Percentiles rank a stretch among this genome's conserved stretches.
Conservation (phyloP, 1,284 basidiomycete species). For the Inonotus obliquus region DNA sequence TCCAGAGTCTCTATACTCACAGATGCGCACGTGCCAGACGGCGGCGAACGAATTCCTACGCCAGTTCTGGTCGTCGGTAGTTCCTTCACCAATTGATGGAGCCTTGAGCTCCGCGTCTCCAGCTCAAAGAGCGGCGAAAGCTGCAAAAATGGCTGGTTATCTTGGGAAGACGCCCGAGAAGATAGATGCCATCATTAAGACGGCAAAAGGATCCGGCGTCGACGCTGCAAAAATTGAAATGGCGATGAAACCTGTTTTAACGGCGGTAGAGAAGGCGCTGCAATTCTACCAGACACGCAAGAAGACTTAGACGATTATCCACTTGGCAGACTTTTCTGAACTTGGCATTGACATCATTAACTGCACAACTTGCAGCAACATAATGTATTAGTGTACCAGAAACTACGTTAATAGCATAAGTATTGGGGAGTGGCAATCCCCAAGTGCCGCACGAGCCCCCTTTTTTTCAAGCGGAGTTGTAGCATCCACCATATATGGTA, state of each 20-base stretch:
- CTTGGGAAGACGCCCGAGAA: slow-evolving; percentile 77
- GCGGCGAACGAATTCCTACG: slow-evolving; percentile 94
- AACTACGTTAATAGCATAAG: not conserved
- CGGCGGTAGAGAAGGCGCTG: slow-evolving; percentile 40
- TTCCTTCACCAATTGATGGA: slow-evolving; percentile 67
- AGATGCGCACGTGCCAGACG: slow-evolving; percentile 87
- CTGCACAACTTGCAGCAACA: not conserved
- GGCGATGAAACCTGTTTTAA: slow-evolving; percentile 66
- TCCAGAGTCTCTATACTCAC: slow-evolving; percentile 71
- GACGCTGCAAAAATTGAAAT: slow-evolving; percentile 63
- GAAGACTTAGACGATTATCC: not conserved
- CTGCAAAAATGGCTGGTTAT: slow-evolving; percentile 82
- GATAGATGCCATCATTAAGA: slow-evolving; percentile 67
- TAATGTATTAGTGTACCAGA: not conserved
- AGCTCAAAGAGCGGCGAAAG: slow-evolving; percentile 68
- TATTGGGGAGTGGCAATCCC: too few relatives aligned
- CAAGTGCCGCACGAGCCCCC: too few relatives aligned
- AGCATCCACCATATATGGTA: too few relatives aligned
- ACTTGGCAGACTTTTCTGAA: not conserved
- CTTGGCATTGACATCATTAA: not conserved
- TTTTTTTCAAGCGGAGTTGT: too few relatives aligned
- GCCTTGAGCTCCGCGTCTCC: slow-evolving; percentile 44
- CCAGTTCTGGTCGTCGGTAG: slow-evolving; percentile 90
- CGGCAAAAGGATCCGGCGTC: slow-evolving; percentile 56
- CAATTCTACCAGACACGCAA: slow-evolving; percentile 20